Percentiles rank a stretch among this genome's conserved stretches.
Evolutionary conservation across 2,329 filamentous ascomycete species (phyloP).

Genomic region (Diplodia corticola): DNA sequence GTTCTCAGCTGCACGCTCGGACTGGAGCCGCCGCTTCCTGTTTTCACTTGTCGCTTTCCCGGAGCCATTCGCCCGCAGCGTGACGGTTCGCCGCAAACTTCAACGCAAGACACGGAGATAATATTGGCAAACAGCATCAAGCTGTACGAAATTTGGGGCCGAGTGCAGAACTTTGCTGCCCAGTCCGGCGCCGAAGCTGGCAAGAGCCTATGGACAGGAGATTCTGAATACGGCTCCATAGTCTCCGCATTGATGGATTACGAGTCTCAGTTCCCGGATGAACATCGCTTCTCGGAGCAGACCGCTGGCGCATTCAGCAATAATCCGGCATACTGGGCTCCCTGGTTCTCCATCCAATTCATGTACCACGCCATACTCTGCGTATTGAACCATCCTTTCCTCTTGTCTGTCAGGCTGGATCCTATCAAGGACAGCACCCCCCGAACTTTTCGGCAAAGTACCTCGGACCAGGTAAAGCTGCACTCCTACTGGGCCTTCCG

Average conservation of each 20-base stretch:
- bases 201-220: slow-evolving; percentile 8
- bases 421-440: slow-evolving; percentile 57
- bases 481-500: slow-evolving; percentile 57
- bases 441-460: slow-evolving; percentile 43
- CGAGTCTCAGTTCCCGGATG: slow-evolving; percentile 53
- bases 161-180: background rate
- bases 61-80: background rate
- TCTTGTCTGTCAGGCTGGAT: slow-evolving; percentile 52
- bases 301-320: slow-evolving; percentile 45
- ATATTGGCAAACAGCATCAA: slow-evolving; percentile 5
- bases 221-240: slow-evolving; percentile 6
- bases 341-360: slow-evolving; percentile 55
- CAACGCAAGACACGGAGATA: background rate
- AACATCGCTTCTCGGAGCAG: slow-evolving; percentile 52
- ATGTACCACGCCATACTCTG: slow-evolving; percentile 56
- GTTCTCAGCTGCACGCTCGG: background rate
- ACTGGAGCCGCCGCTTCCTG: background rate
- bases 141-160: slow-evolving; percentile 7
- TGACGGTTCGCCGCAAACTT: background rate
- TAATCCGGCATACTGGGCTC: slow-evolving; percentile 54
- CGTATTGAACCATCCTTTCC: slow-evolving; percentile 55
- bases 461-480: slow-evolving; percentile 52
- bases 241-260: slow-evolving; percentile 50
- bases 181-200: background rate
- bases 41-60: background rate